These are phyloP conservation scores for Yarrowia sp. DNA, from an alignment of 805 yeast species.

Conservation along the genomic window DNA sequence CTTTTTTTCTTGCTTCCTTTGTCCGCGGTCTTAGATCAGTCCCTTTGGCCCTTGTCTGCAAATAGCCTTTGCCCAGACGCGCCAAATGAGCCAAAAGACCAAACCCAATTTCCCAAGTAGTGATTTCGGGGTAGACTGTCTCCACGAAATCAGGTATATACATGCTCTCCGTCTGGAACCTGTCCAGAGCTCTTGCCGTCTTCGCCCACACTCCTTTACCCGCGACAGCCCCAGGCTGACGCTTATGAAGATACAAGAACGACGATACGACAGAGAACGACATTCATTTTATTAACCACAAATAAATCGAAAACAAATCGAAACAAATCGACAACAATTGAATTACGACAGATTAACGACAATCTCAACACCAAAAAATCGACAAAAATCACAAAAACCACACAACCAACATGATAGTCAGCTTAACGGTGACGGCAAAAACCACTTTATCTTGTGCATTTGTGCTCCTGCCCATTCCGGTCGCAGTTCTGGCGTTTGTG, in stretches of 20 bases:
- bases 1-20: too few species aligned
- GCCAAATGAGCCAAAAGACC: neutral
- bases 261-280: too few species aligned
- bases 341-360: too few species aligned
- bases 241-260: too few species aligned
- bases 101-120: neutral
- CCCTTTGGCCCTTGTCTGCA: neutral
- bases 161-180: neutral
- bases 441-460: neutral
- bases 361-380: too few species aligned
- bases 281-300: too few species aligned
- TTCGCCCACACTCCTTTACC: neutral
- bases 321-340: too few species aligned
- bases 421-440: conserved; percentile 4
- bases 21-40: too few species aligned
- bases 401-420: conserved; percentile 6
- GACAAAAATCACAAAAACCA: too few species aligned
- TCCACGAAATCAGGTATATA: neutral
- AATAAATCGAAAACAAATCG: too few species aligned
- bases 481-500: conserved; percentile 12
- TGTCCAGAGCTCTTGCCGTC: neutral
- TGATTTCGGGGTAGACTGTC: neutral
- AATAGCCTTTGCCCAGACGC: neutral
- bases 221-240: neutral
- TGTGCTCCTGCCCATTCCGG: conserved; percentile 2